A percentile compares a stretch with the other conserved stretches of the same genome.
Conservation (phyloP, 805 yeast species). For the Yarrowia bubula region DNA sequence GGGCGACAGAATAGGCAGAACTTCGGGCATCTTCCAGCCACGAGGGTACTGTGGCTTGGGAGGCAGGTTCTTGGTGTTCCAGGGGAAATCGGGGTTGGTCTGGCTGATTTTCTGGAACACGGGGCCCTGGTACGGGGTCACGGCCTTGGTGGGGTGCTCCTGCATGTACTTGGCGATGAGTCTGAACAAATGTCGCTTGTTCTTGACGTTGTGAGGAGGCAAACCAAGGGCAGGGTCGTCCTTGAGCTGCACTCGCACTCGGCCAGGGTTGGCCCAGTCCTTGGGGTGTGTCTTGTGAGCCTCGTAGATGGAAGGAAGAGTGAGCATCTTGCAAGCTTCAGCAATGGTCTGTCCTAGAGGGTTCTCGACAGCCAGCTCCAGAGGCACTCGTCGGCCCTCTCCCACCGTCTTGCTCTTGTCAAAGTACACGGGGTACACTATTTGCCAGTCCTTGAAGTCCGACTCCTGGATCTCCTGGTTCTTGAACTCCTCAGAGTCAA, state of each 20-base stretch:
- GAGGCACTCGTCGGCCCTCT: conserved; percentile 80
- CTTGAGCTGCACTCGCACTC: conserved; percentile 74
- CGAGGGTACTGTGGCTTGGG: conserved; percentile 49
- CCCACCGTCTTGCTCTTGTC: conserved; percentile 70
- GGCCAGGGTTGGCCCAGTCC: conserved; percentile 97
- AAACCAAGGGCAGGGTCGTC: conserved; percentile 35
- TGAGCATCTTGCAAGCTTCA: conserved; percentile 57
- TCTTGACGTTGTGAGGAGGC: conserved; percentile 37
- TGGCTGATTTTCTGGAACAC: conserved; percentile 30
- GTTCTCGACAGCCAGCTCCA: conserved; percentile 69
- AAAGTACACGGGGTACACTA: conserved; percentile 89
- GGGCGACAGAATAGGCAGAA: conserved; percentile 84
- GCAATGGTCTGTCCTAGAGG: conserved; percentile 82
- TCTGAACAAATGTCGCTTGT: conserved; percentile 65
- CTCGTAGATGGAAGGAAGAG: conserved; percentile 41
- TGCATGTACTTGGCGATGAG: conserved; percentile 60
- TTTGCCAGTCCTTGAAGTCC: conserved; percentile 60
- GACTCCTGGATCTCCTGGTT: conserved; percentile 55
- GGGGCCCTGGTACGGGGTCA: conserved; percentile 55
- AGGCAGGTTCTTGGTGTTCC: conserved; percentile 28
- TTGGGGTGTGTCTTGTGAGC: conserved; percentile 90
- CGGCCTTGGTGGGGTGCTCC: conserved; percentile 65
- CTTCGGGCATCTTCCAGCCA: conserved; percentile 80
- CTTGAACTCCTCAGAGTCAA: conserved; percentile 42
- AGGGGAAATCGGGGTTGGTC: conserved; percentile 30